A percentile compares a stretch with the other conserved stretches of the same genome.
These are phyloP conservation scores for Lepraria neglecta DNA, from an alignment of 495 filamentous ascomycete species.

Conservation along the genomic window DNA sequence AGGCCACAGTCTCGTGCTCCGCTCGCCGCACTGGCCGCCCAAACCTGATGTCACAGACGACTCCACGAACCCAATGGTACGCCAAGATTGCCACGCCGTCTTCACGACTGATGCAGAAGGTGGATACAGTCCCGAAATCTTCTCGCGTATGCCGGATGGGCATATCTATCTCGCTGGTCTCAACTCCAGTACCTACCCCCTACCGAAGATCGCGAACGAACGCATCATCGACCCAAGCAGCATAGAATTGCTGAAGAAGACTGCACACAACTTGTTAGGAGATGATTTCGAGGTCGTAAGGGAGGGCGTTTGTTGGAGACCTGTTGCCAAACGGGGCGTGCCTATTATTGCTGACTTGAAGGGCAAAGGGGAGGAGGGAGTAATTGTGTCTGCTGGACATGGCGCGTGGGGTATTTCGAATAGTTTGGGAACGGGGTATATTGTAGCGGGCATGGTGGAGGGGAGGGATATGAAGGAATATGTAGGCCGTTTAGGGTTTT, in stretches of 20 bases:
- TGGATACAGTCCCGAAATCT: constrained; percentile 67
- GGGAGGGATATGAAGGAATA: constrained; percentile 45
- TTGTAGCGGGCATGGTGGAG: constrained; percentile 58
- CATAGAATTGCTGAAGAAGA: constrained; percentile 47
- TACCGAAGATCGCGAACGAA: constrained; percentile 52
- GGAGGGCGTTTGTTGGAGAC: constrained; percentile 66
- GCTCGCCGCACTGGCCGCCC: constrained; percentile 51
- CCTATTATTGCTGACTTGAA: constrained; percentile 55
- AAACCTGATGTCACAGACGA: constrained; percentile 13
- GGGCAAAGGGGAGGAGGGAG: constrained; percentile 41
- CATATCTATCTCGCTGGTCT: constrained; percentile 72
- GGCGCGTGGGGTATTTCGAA: constrained; percentile 65
- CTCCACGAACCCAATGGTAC: constrained; percentile 28
- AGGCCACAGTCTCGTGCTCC: constrained; percentile 64
- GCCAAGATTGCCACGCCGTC: constrained; percentile 55
- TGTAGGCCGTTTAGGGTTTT: constrained; percentile 40
- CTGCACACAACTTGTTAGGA: constrained; percentile 53
- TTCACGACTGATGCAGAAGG: constrained; percentile 50
- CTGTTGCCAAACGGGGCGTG: constrained; percentile 54
- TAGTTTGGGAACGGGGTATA: constrained; percentile 58
- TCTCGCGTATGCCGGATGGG: constrained; percentile 52
- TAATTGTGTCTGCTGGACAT: constrained; percentile 68
- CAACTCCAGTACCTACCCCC: constrained; percentile 51
- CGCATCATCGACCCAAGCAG: constrained; percentile 38
- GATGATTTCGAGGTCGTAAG: constrained; percentile 58